Evolutionary conservation across 768 basidiomycete genomes (phyloP).

Genomic region (Hortiboletus campestris): DNA sequence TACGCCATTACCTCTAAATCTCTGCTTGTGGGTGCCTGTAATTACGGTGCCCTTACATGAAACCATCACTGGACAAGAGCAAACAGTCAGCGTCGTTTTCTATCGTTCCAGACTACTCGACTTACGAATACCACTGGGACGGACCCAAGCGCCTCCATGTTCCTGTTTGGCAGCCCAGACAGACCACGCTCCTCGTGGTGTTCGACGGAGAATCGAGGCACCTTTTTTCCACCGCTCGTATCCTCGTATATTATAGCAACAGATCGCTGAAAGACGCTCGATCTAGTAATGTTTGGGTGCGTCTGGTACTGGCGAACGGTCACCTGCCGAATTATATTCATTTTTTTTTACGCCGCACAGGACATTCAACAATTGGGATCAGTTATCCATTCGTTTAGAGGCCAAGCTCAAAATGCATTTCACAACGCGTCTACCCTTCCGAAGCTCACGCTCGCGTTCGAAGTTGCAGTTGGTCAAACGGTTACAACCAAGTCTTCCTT

Average conservation of each 20-base stretch:
- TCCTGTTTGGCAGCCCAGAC: constrained; percentile 24
- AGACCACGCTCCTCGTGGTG: constrained; percentile 21
- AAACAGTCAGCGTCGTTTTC: constrained; percentile 8
- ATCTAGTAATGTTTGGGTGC: constrained; percentile 18
- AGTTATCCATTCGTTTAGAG: constrained; percentile 8
- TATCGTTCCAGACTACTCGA: constrained; percentile 7
- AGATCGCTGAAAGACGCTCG: constrained; percentile 6
- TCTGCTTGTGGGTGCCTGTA: background rate
- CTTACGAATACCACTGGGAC: constrained; percentile 24
- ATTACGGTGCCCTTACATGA: constrained; percentile 15
- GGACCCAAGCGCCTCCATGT: constrained; percentile 20
- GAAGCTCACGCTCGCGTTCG: constrained; percentile 19
- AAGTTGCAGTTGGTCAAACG: constrained; percentile 11
- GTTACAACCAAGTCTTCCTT: constrained; percentile 4
- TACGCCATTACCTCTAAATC: background rate
- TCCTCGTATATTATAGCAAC: constrained; percentile 18
- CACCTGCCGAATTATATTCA: background rate
- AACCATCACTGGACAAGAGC: constrained; percentile 20
- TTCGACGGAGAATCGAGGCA: constrained; percentile 22
- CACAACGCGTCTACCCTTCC: constrained; percentile 18
- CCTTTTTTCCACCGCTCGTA: constrained; percentile 20
- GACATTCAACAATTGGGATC: constrained; percentile 18
- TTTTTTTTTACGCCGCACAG: constrained; percentile 2
- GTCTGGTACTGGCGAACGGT: background rate
- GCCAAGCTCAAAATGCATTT: background rate